A percentile compares a stretch with the other conserved stretches of the same genome.
These are phyloP conservation scores for Chrysosporium queenslandicum DNA, from an alignment of 2,329 filamentous ascomycete genomes.

Conservation along the genomic window DNA sequence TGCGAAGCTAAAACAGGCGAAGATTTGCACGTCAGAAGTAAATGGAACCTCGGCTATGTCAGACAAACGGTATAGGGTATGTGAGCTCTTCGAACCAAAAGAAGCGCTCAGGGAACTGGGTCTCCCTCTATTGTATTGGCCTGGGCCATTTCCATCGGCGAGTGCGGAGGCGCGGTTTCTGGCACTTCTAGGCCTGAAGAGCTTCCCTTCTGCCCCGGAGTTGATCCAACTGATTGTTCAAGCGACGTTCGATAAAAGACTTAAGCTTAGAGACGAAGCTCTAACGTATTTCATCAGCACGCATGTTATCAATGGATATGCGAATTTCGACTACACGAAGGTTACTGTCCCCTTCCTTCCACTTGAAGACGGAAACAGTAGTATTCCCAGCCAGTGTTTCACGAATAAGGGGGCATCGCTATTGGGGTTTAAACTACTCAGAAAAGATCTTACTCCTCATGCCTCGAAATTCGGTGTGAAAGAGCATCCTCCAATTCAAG, in stretches of 20 bases:
- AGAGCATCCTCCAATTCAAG: conserved; percentile 65
- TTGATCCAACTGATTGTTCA: conserved; percentile 69
- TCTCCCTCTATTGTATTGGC: conserved; percentile 74
- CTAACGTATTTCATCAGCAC: conserved; percentile 76
- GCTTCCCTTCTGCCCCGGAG: conserved; percentile 60
- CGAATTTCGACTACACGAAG: conserved; percentile 48
- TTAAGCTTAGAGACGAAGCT: conserved; percentile 53
- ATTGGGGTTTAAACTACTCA: conserved; percentile 70
- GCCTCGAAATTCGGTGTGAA: conserved; percentile 77
- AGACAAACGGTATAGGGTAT: conserved; percentile 56
- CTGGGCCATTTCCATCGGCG: conserved; percentile 55
- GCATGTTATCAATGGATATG: conserved; percentile 68
- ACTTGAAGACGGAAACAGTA: conserved; percentile 57
- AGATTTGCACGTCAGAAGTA: conserved; percentile 70
- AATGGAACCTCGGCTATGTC: conserved; percentile 45
- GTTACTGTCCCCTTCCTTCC: conserved; percentile 58
- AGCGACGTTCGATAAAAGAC: conserved; percentile 43
- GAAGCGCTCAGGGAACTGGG: conserved; percentile 58
- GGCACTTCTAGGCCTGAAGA: conserved; percentile 58
- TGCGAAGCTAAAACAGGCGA: conserved; percentile 62
- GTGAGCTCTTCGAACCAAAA: conserved; percentile 72
- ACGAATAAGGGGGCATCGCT: conserved; percentile 66
- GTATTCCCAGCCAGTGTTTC: conserved; percentile 67
- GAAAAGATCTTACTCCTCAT: conserved; percentile 65
- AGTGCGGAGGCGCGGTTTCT: conserved; percentile 69